Evolutionary conservation across 1,284 basidiomycete genomes (phyloP).

Genomic region (Microbotryum silenes-acaulis): DNA sequence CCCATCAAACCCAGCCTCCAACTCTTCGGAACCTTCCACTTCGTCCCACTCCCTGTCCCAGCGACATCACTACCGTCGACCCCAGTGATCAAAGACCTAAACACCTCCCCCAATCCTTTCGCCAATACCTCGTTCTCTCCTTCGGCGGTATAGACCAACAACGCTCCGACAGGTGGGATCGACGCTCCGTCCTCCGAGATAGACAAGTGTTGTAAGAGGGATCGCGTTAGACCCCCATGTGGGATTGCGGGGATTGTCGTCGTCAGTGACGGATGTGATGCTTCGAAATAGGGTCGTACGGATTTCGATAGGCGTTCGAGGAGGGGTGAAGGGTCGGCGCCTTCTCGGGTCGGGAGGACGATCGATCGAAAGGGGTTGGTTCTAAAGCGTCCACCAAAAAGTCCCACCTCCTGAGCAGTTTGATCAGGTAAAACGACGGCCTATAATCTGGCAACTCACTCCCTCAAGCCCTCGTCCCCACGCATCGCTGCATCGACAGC

Average conservation of each 20-base stretch:
- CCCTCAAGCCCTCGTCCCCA: conserved; percentile 16
- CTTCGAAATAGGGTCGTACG: no score
- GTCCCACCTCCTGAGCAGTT: background rate
- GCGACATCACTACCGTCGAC: background rate
- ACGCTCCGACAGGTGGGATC: background rate
- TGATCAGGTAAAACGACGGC: no score
- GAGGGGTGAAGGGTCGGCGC: no score
- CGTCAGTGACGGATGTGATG: conserved; percentile 38
- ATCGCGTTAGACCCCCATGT: conserved; percentile 24
- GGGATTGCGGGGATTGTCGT: conserved; percentile 45
- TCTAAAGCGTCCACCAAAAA: background rate
- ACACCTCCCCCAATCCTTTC: conserved; percentile 5
- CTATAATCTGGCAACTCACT: conserved; percentile 2
- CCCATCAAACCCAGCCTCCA: conserved; percentile 27
- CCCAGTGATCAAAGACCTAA: background rate
- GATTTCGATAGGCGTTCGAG: no score
- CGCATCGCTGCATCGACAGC: conserved; percentile 21
- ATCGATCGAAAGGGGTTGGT: no score
- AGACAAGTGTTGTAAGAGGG: conserved; percentile 12
- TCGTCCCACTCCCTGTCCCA: background rate
- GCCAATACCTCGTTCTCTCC: conserved; percentile 12
- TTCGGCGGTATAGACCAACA: conserved; percentile 25
- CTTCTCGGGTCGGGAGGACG: no score
- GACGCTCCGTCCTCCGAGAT: background rate
- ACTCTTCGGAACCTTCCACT: conserved; percentile 23